Conservation (phyloP, 352 stramenopile genomes). For the Phytophthora constricta region DNA sequence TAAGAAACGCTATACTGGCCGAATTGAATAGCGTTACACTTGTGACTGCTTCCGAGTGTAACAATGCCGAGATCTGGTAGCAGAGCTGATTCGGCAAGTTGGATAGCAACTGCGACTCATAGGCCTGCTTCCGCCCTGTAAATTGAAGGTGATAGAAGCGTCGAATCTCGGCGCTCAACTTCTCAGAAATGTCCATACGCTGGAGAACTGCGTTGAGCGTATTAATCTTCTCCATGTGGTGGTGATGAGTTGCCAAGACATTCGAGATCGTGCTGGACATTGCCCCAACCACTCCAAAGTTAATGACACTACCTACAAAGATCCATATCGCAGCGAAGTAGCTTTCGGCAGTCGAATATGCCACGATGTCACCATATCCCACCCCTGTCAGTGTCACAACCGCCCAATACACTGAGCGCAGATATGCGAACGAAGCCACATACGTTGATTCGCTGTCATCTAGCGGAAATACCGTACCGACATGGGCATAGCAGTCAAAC, state of each 20-base stretch:
- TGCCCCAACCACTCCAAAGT: constrained; percentile 73
- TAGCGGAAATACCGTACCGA: constrained; percentile 44
- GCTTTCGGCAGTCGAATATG: constrained; percentile 59
- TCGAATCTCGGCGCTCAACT: constrained; percentile 35
- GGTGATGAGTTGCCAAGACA: constrained; percentile 50
- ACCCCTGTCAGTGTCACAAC: constrained; percentile 73
- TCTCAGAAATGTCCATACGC: constrained; percentile 57
- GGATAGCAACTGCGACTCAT: constrained; percentile 61
- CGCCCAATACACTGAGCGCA: constrained; percentile 74
- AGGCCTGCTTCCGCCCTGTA: constrained; percentile 64
- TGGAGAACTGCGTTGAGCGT: constrained; percentile 60
- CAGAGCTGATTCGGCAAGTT: constrained; percentile 66
- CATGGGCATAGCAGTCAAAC: constrained; percentile 66
- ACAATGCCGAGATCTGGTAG: constrained; percentile 68
- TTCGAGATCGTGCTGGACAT: constrained; percentile 84
- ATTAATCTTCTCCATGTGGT: constrained; percentile 73
- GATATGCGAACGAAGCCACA: constrained; percentile 61
- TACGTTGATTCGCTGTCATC: constrained; percentile 44
- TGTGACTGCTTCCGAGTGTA: constrained; percentile 66
- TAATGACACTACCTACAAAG: constrained; percentile 74
- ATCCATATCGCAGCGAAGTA: constrained; percentile 69
- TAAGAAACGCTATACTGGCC: constrained; percentile 49
- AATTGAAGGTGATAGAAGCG: constrained; percentile 79
- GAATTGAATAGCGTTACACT: constrained; percentile 65
- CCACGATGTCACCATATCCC: constrained; percentile 53